Evolutionary conservation across 1,284 basidiomycete species (phyloP).

Genomic region (Pterulicium gracile): DNA sequence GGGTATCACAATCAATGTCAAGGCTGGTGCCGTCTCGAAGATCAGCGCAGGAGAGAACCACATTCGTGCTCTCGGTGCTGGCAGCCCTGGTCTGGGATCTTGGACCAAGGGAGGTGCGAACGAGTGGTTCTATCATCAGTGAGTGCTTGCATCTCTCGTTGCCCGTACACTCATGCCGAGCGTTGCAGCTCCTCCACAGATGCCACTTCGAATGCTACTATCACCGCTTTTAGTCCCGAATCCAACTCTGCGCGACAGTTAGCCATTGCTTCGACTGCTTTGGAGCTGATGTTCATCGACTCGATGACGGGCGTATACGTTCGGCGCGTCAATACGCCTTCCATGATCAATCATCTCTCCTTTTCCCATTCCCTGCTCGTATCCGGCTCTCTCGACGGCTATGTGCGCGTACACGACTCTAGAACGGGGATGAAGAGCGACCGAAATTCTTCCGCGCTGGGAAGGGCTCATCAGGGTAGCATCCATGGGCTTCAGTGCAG

Average conservation of each 20-base stretch:
- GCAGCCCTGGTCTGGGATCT: slow-evolving; percentile 53
- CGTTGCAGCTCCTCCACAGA: slow-evolving; percentile 16
- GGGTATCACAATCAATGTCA: slow-evolving; percentile 72
- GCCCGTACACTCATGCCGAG: slow-evolving; percentile 12
- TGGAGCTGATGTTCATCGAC: slow-evolving; percentile 66
- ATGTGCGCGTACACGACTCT: slow-evolving; percentile 77
- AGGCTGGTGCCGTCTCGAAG: slow-evolving; percentile 57
- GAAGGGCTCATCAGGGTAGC: slow-evolving; percentile 73
- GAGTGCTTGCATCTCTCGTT: slow-evolving; percentile 9
- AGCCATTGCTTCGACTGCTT: slow-evolving; percentile 51
- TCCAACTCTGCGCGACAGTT: slow-evolving; percentile 41
- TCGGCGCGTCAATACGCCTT: slow-evolving; percentile 44
- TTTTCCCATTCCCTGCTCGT: slow-evolving; percentile 57
- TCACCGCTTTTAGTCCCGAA: slow-evolving; percentile 1
- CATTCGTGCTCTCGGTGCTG: slow-evolving; percentile 51
- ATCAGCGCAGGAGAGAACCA: slow-evolving; percentile 67
- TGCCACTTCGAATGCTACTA: neutral
- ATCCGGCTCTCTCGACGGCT: slow-evolving; percentile 77
- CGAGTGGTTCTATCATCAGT: slow-evolving; percentile 65
- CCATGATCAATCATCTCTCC: slow-evolving; percentile 54
- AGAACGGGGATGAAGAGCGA: slow-evolving; percentile 47
- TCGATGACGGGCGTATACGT: slow-evolving; percentile 61
- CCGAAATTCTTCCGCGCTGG: slow-evolving; percentile 34
- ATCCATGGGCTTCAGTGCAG: slow-evolving; percentile 75
- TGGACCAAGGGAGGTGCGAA: slow-evolving; percentile 78